Evolutionary conservation across 2,329 filamentous ascomycete species (phyloP), one percentile per base, ranked within the genome.

Genomic region (Penicillium palitans): DNA sequence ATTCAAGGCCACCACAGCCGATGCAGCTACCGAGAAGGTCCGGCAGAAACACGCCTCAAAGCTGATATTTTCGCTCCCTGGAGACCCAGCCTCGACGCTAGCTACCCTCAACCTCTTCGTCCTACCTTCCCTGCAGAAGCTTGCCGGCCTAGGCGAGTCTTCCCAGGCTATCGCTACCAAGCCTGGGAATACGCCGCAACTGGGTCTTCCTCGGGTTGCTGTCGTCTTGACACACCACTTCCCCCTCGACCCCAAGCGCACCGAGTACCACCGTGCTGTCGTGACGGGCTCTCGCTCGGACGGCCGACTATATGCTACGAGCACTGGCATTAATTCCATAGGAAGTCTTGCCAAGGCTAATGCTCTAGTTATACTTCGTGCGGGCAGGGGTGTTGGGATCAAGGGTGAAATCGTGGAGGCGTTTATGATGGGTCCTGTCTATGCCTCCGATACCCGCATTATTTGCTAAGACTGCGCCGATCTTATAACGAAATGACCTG

Each of bases 101-200:
- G 93, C 97, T 8, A 96, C 93, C 0, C 91, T 96, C 69, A 90
- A 97, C 70, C 84, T 99, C 2, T 98, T 99, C 74, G 91, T 97
- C 12, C 80, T 98, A 10, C 93, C 93, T 0, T 87, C 90, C 0
- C 78, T 98, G 55, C 91, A 96, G 68, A 86, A 89, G 63, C 81
- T 89, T 65, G 83, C 86, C 13, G 93, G 93, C 0, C 79, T 91
- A n/a, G 66, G 66, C 31, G 58, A 66, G 44, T 59, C 47, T 2
- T 31, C 21, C 13, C 35, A 46, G 21, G 37, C 52, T 42, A 19
- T 33, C 1, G 40, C 12, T 19, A 5, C 10, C 10, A 47, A 25
- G 25, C 51, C 4, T n/a, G 39, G 74, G 31, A 86, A 85, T 0
- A 79, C 76, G 13, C 60, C 10, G 31, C 1, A 88, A 88, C 78